phyloP scores from a whole-genome alignment of 2,329 filamentous ascomycete genomes.

The Alternaria arborescens region DNA sequence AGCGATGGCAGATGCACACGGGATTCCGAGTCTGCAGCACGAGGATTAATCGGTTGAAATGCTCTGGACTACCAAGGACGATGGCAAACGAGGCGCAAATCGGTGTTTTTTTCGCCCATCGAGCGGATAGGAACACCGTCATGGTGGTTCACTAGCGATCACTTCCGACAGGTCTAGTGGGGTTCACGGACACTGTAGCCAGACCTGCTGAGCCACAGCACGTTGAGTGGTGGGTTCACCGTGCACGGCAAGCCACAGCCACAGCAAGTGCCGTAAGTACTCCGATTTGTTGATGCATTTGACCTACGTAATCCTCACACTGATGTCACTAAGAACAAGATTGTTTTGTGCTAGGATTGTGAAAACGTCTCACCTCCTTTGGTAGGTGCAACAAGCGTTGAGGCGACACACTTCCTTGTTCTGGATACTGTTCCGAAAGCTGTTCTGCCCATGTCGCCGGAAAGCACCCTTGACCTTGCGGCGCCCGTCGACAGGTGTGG shows the following conservation, averaged over 20 bases:
- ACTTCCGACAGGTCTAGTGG: background rate
- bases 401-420: conserved; percentile 13
- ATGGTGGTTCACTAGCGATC: conserved; percentile 20
- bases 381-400: conserved; percentile 11
- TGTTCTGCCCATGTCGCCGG: conserved; percentile 20
- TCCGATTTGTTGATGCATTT: conserved; percentile 31
- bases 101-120: conserved; percentile 9
- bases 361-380: background rate
- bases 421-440: conserved; percentile 12
- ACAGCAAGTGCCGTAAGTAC: conserved; percentile 24
- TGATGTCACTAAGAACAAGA: conserved; percentile 13
- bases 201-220: conserved; percentile 22
- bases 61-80: conserved; percentile 19
- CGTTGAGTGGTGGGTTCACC: conserved; percentile 30
- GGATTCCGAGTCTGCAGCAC: conserved; percentile 24
- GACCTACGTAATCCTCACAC: conserved; percentile 11
- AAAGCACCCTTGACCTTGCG: conserved; percentile 22
- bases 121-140: conserved; percentile 22
- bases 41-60: conserved; percentile 23
- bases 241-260: conserved; percentile 29
- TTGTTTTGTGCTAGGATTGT: background rate
- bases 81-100: conserved; percentile 26
- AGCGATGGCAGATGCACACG: conserved; percentile 27
- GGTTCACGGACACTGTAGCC: conserved; percentile 13
- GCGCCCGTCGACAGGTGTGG: conserved; percentile 33